A percentile compares a stretch with the other conserved stretches of the same genome.
Evolutionary conservation across 306 rosid genomes (phyloP).

Genomic region (Leucaena leucocephala): DNA sequence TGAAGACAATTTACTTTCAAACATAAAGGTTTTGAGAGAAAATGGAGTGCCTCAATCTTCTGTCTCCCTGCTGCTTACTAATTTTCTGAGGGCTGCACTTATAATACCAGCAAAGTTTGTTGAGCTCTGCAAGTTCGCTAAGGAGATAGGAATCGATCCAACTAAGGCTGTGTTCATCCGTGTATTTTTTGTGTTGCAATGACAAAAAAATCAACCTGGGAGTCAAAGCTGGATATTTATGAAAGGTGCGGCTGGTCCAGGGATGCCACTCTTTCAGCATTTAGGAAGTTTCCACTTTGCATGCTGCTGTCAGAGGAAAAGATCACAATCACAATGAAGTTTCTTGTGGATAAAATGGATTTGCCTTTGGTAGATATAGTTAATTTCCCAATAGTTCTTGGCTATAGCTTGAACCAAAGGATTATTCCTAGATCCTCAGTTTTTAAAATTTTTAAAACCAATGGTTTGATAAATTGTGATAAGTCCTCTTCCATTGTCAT

Average conservation of each 20-base stretch:
- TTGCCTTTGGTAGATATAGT: background rate
- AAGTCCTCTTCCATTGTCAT: background rate
- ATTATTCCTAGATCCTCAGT: background rate
- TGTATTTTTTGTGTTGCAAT: background rate
- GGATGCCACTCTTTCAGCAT: background rate
- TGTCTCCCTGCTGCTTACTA: background rate
- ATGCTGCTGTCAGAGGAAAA: background rate
- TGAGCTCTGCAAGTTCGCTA: background rate
- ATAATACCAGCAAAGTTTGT: background rate
- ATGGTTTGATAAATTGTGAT: background rate
- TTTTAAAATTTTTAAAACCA: background rate
- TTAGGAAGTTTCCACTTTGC: background rate
- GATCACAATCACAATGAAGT: background rate
- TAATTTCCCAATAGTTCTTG: background rate
- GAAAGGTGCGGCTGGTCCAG: background rate
- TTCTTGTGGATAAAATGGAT: conserved; percentile 6
- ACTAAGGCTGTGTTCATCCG: background rate
- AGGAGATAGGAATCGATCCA: background rate
- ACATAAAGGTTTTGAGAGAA: background rate
- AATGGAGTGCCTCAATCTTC: background rate
- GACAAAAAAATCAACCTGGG: background rate
- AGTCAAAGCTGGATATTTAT: background rate
- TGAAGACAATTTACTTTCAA: background rate
- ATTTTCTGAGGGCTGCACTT: background rate
- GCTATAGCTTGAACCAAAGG: background rate